Percentiles rank a stretch among this genome's conserved stretches.
These are phyloP conservation scores for Mycena vitilis DNA, from an alignment of 768 basidiomycete species.

Conservation along the genomic window DNA sequence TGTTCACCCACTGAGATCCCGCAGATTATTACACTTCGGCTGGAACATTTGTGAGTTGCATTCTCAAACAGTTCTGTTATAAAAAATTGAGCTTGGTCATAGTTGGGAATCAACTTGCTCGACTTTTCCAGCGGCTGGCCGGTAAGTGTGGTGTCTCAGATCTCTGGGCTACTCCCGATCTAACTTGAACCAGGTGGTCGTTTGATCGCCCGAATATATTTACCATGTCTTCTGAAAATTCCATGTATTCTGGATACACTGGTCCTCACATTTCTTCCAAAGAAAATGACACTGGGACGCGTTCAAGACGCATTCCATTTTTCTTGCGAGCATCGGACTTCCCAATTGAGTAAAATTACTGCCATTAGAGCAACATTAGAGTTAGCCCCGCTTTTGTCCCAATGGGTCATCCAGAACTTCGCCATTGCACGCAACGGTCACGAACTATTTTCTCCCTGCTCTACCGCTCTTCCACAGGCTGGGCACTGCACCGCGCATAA, in stretches of 20 bases:
- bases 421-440: constrained; percentile 29
- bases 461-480: neutral
- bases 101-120: constrained; percentile 60
- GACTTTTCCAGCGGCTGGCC: constrained; percentile 65
- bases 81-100: neutral
- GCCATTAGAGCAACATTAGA: neutral
- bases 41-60: constrained; percentile 53
- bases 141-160: constrained; percentile 49
- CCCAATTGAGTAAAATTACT: constrained; percentile 16
- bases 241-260: too few relatives aligned
- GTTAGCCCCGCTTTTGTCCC: neutral
- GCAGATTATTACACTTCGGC: constrained; percentile 64
- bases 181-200: constrained; percentile 21
- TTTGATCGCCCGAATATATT: constrained; percentile 1
- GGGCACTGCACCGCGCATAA: neutral
- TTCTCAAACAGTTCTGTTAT: neutral
- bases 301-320: too few relatives aligned
- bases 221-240: too few relatives aligned
- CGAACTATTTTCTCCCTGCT: constrained; percentile 3
- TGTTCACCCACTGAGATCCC: neutral
- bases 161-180: neutral
- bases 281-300: too few relatives aligned
- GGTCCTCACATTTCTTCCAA: too few relatives aligned
- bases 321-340: neutral
- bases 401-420: constrained; percentile 6